Percentiles rank a stretch among this genome's conserved stretches.
These are phyloP conservation scores for Colletotrichum sp. DNA, from an alignment of 2,329 filamentous ascomycete genomes.

Conservation along the genomic window DNA sequence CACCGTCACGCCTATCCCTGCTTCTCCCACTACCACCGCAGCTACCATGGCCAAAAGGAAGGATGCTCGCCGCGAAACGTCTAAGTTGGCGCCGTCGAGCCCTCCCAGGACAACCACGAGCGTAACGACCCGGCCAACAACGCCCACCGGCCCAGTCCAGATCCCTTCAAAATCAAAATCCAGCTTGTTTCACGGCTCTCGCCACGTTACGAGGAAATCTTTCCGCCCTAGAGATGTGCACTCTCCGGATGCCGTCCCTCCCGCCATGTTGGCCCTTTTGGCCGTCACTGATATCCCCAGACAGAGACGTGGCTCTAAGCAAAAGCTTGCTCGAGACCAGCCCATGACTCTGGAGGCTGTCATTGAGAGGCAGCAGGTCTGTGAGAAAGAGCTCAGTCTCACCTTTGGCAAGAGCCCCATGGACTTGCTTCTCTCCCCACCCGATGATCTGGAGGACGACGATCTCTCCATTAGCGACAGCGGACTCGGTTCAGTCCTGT, in stretches of 20 bases:
- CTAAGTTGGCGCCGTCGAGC: constrained; percentile 23
- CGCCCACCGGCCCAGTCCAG: constrained; percentile 57
- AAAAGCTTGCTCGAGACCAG: constrained; percentile 29
- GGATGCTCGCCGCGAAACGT: constrained; percentile 22
- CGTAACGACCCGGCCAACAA: constrained; percentile 21
- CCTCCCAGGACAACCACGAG: constrained; percentile 23
- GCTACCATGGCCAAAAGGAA: constrained; percentile 24
- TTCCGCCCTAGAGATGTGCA: constrained; percentile 45
- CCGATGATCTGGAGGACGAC: constrained; percentile 61
- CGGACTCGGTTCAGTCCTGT: constrained; percentile 56
- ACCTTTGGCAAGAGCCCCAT: constrained; percentile 59
- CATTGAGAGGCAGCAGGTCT: constrained; percentile 57
- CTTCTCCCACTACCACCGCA: constrained; percentile 14
- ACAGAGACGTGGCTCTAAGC: constrained; percentile 41
- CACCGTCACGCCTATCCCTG: constrained; percentile 21
- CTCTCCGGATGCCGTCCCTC: constrained; percentile 59
- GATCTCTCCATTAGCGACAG: constrained; percentile 52
- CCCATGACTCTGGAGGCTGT: constrained; percentile 61
- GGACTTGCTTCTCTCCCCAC: constrained; percentile 64
- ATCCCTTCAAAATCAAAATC: constrained; percentile 53
- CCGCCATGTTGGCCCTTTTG: constrained; percentile 65
- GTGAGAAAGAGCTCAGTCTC: constrained; percentile 64
- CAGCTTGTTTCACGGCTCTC: constrained; percentile 41
- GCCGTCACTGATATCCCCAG: constrained; percentile 66
- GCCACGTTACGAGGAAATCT: constrained; percentile 40